A percentile compares a stretch with the other conserved stretches of the same genome.
These are phyloP conservation scores for Hypoxylon subgilvum DNA, from an alignment of 495 filamentous ascomycete species.

Conservation along the genomic window DNA sequence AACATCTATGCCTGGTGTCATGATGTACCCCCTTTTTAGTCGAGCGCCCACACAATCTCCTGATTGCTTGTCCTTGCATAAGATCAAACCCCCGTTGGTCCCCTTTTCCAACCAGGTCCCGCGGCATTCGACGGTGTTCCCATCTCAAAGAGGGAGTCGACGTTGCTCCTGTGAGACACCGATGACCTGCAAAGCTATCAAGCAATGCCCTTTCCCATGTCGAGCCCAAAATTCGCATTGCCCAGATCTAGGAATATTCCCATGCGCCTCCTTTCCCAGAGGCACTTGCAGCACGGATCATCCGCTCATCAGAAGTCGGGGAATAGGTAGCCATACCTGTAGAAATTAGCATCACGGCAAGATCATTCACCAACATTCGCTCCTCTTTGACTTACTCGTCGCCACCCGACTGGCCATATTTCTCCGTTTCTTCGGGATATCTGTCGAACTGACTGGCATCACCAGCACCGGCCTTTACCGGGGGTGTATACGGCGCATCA, in stretches of 20 bases:
- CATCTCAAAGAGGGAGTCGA: not conserved
- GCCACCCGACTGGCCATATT: slow-evolving; percentile 76
- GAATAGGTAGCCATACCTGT: slow-evolving; percentile 74
- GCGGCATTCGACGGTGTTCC: slow-evolving; percentile 10
- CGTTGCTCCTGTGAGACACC: not conserved
- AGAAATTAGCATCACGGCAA: slow-evolving; percentile 21
- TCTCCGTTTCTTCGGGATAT: slow-evolving; percentile 95
- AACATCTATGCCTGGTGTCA: slow-evolving; percentile 8
- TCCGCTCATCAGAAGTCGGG: slow-evolving; percentile 65
- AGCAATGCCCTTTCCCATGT: not conserved
- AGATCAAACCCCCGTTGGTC: not conserved
- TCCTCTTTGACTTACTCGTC: slow-evolving; percentile 75
- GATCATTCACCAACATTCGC: slow-evolving; percentile 5
- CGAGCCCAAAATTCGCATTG: slow-evolving; percentile 7
- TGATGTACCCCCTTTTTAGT: not conserved
- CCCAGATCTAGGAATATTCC: slow-evolving; percentile 4
- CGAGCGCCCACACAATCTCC: slow-evolving; percentile 4
- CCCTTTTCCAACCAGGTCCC: slow-evolving; percentile 11
- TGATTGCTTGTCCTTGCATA: not conserved
- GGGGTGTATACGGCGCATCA: slow-evolving; percentile 97
- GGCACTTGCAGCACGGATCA: not conserved
- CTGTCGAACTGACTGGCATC: slow-evolving; percentile 98
- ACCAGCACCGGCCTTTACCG: slow-evolving; percentile 87
- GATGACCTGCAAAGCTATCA: slow-evolving; percentile 1
- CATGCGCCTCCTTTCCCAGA: slow-evolving; percentile 2